Base-by-base conservation (phyloP, 768 basidiomycete species). In the Tremella mesenterica region DNA sequence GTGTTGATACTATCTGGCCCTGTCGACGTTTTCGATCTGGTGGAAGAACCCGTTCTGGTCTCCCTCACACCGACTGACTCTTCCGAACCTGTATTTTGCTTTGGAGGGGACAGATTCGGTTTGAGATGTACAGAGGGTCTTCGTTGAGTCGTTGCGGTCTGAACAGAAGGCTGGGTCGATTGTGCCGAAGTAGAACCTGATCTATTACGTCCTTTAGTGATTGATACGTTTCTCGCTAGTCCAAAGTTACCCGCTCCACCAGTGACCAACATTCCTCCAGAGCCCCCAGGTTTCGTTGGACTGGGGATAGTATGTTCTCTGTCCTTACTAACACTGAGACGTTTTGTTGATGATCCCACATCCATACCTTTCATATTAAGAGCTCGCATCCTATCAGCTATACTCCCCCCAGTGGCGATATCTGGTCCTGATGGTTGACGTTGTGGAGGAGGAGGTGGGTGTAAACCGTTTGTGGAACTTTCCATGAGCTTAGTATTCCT, bases 301-400 rank as follows among this genome's bases (percentile, higher is more conserved):
- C n/a, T n/a, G n/a, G n/a, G n/a, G n/a, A n/a, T n/a, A n/a, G n/a
- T n/a, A n/a, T n/a, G n/a, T 47, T 47, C 13, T 20, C 9, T 10
- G 28, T 83, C 81, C 54, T 80, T 81, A 38, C 83, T 81, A 14
- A 23, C 38, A n/a, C n/a, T n/a, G 46, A 78, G 67, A 31, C 81
- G 79, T 69, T 85, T 85, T 12, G 79, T 63, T 6, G 56, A 73
- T 14, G 78, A 75, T 25, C 78, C 77, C 16, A 83, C 78, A 10
- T 78, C 75, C 65, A 91, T 72, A 1, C 90, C 90, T 44, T 80
- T 83, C 54, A 81, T 81, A 66, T 84, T 79, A 18, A 93, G 74
- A 14, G 85, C 81, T 60, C 79, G 81, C 74, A 90, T 79, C 46
- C 90, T 81, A 75, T 89, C 88, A 23, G 85, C 85, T 54, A 93